Evolutionary conservation across 1,284 basidiomycete genomes (phyloP).

Genomic region (Microbotryomycetes sp.): DNA sequence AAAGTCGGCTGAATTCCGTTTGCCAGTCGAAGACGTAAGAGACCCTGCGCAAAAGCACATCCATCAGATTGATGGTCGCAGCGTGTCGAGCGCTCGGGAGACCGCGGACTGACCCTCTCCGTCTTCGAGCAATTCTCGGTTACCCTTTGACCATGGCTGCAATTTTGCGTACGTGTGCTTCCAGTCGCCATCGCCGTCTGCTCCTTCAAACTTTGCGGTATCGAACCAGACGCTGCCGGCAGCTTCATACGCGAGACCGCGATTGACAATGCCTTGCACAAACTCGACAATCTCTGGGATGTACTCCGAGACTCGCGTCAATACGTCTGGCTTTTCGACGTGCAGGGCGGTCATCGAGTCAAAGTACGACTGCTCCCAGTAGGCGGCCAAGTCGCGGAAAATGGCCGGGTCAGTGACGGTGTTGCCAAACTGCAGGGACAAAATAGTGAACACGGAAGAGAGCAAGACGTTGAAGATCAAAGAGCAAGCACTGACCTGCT

Average conservation of each 20-base stretch:
- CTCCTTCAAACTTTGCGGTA: slow-evolving; percentile 75
- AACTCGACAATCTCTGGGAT: slow-evolving; percentile 90
- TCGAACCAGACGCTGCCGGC: slow-evolving; percentile 95
- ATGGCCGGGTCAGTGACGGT: slow-evolving; percentile 81
- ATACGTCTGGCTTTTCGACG: slow-evolving; percentile 78
- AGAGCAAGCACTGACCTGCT: slow-evolving; percentile 52
- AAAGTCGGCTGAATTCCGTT: slow-evolving; percentile 65
- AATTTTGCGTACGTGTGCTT: slow-evolving; percentile 86
- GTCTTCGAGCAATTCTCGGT: slow-evolving; percentile 80
- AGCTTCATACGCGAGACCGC: slow-evolving; percentile 74
- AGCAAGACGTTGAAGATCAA: too few species aligned
- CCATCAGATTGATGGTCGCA: not conserved
- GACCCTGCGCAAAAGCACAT: slow-evolving; percentile 48
- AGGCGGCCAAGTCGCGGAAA: slow-evolving; percentile 72
- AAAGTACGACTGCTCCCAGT: slow-evolving; percentile 89
- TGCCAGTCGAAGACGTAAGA: slow-evolving; percentile 55
- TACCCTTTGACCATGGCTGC: slow-evolving; percentile 91
- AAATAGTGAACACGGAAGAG: too few species aligned
- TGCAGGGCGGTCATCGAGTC: slow-evolving; percentile 82
- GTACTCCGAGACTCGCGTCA: slow-evolving; percentile 95
- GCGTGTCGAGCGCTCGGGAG: not conserved
- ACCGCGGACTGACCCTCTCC: slow-evolving; percentile 65
- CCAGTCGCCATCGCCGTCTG: slow-evolving; percentile 42
- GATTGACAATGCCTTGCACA: slow-evolving; percentile 74
- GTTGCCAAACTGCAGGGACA: slow-evolving; percentile 55